Conservation (phyloP, 75 land plant genomes). For the Cupressus sempervirens region DNA sequence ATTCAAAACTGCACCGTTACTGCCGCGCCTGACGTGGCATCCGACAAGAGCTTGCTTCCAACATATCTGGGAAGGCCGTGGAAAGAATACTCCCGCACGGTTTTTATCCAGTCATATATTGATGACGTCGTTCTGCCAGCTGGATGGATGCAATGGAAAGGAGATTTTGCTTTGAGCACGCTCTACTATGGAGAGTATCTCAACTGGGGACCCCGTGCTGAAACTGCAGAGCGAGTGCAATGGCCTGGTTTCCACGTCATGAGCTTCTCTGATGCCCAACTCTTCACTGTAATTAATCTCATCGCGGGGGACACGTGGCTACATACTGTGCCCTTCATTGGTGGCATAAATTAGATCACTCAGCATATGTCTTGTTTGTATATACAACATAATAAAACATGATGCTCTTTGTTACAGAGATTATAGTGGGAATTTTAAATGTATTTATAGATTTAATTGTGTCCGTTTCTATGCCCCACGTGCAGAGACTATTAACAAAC, state of each 20-base stretch:
- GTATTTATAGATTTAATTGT: no score
- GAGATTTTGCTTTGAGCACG: conserved; percentile 12
- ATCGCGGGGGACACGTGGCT: conserved; percentile 4
- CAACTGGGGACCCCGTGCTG: conserved; percentile 18
- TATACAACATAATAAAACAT: no score
- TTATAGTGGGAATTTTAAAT: no score
- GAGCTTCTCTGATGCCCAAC: background rate
- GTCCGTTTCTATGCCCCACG: no score
- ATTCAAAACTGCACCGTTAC: conserved; percentile 24
- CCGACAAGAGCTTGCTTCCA: background rate
- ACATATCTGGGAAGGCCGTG: conserved; percentile 26
- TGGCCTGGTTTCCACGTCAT: conserved; percentile 16
- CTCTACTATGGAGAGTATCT: conserved; percentile 27
- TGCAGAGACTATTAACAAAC: no score
- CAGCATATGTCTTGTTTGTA: no score
- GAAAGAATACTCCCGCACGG: conserved; percentile 17
- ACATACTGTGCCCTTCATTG: background rate
- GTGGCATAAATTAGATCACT: no score
- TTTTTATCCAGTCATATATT: conserved; percentile 7
- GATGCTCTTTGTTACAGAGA: background rate
- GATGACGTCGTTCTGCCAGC: conserved; percentile 12
- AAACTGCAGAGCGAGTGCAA: conserved; percentile 8
- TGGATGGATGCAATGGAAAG: conserved; percentile 25
- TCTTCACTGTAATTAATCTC: conserved; percentile 12
- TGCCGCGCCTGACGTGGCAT: conserved; percentile 12